Percentiles rank a stretch among this genome's conserved stretches.
Evolutionary conservation across 2,329 filamentous ascomycete genomes (phyloP).

Genomic region (Iodosphaeria phyllophila): DNA sequence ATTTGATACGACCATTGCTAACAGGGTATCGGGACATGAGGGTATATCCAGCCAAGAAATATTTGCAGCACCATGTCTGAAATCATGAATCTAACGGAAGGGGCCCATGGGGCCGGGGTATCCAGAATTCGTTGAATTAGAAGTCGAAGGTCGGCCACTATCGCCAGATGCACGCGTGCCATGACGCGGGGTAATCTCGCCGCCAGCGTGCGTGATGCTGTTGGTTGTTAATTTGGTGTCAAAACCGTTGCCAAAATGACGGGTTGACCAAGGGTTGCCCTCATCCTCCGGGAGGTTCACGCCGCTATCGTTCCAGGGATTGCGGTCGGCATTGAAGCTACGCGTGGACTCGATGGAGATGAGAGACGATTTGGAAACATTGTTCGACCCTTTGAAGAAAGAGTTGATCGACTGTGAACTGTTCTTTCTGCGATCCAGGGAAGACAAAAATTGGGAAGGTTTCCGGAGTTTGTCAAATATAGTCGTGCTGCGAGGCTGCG

Average conservation of each 20-base stretch:
- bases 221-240: slow-evolving; percentile 39
- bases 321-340: slow-evolving; percentile 77
- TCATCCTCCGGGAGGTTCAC: slow-evolving; percentile 89
- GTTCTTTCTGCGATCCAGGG: slow-evolving; percentile 89
- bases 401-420: slow-evolving; percentile 70
- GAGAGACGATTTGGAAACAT: slow-evolving; percentile 85
- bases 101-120: slow-evolving; percentile 84
- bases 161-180: slow-evolving; percentile 71
- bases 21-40: slow-evolving; percentile 42
- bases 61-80: slow-evolving; percentile 32
- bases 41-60: slow-evolving; percentile 45
- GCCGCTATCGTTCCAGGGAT: slow-evolving; percentile 95
- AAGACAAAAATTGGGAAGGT: slow-evolving; percentile 66
- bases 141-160: slow-evolving; percentile 82
- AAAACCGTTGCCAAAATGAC: slow-evolving; percentile 45
- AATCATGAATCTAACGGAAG: slow-evolving; percentile 56
- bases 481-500: slow-evolving; percentile 57
- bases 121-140: slow-evolving; percentile 89
- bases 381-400: slow-evolving; percentile 83
- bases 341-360: slow-evolving; percentile 91
- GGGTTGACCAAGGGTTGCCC: slow-evolving; percentile 39
- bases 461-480: slow-evolving; percentile 88
- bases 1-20: slow-evolving; percentile 18
- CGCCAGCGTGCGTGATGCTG: slow-evolving; percentile 48
- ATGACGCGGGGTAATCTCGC: slow-evolving; percentile 72